A percentile compares a stretch with the other conserved stretches of the same genome.
Conservation (phyloP, 192 early-diverging fungal genomes). For the Podila epicladia region DNA sequence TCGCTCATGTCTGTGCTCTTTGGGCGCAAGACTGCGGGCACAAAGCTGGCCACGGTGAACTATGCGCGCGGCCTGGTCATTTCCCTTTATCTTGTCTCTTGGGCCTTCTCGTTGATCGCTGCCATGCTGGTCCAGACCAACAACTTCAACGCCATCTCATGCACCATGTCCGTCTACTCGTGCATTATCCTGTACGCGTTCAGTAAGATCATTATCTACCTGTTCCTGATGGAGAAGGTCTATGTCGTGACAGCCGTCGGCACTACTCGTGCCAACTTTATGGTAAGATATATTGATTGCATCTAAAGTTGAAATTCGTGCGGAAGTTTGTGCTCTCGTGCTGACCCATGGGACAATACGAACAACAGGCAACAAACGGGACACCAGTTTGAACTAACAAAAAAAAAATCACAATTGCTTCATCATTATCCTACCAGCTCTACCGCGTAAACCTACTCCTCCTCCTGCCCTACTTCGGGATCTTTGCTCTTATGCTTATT, state of each 20-base stretch:
- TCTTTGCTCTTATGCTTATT: slow-evolving; percentile 36
- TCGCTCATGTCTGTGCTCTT: slow-evolving; percentile 42
- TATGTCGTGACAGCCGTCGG: slow-evolving; percentile 46
- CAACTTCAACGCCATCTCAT: slow-evolving; percentile 38
- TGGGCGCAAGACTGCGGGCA: slow-evolving; percentile 47
- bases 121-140: slow-evolving; percentile 50
- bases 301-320: too few relatives aligned
- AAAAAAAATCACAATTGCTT: neutral
- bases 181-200: slow-evolving; percentile 53
- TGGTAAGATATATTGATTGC: slow-evolving; percentile 13
- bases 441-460: slow-evolving; percentile 38
- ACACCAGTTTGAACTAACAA: neutral
- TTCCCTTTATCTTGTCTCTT: slow-evolving; percentile 51
- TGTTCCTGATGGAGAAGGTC: slow-evolving; percentile 61
- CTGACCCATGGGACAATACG: neutral
- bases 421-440: neutral
- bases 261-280: slow-evolving; percentile 40
- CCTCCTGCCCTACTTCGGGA: slow-evolving; percentile 26
- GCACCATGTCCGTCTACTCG: slow-evolving; percentile 51
- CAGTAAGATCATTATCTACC: slow-evolving; percentile 55
- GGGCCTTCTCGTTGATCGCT: slow-evolving; percentile 54
- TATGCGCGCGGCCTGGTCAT: slow-evolving; percentile 59
- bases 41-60: slow-evolving; percentile 35
- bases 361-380: neutral
- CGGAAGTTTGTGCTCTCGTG: neutral